Evolutionary conservation across 139 green algal species (phyloP).

Genomic region (Nannochloris sp.): DNA sequence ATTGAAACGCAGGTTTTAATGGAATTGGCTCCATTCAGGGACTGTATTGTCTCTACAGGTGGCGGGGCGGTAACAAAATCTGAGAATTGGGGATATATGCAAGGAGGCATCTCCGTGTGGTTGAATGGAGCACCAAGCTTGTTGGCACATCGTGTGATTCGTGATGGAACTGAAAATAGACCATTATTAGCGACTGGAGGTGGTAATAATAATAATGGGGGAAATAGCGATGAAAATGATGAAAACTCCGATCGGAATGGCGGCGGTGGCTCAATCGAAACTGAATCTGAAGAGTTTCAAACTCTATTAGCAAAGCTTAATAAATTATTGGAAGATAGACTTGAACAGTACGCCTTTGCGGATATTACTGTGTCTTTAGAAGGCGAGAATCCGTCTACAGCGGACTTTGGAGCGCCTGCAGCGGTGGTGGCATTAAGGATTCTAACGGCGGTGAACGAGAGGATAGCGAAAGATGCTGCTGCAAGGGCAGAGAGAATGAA

Average conservation of each 20-base stretch:
- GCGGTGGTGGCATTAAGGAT: conserved; percentile 33
- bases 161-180: conserved; percentile 55
- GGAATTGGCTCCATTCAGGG: conserved; percentile 68
- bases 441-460: conserved; percentile 24
- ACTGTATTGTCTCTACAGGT: conserved; percentile 74
- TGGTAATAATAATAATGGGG: not conserved
- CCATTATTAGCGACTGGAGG: conserved; percentile 51
- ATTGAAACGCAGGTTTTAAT: conserved; percentile 64
- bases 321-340: conserved; percentile 48
- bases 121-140: conserved; percentile 62
- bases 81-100: conserved; percentile 87
- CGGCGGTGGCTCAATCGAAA: not conserved
- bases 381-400: conserved; percentile 13
- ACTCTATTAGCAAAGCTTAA: conserved; percentile 30
- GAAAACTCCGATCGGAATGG: not conserved
- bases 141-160: conserved; percentile 52
- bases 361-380: conserved; percentile 59
- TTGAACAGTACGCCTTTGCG: conserved; percentile 53
- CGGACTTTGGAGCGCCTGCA: conserved; percentile 11
- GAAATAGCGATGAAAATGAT: not conserved
- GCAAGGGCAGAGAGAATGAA: conserved; percentile 24
- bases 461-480: conserved; percentile 16
- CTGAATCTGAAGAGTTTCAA: conserved; percentile 15
- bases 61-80: conserved; percentile 61
- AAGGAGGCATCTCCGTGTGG: conserved; percentile 74